Conservation (phyloP, 2,329 filamentous ascomycete species). For the Fusarium incarnatum region DNA sequence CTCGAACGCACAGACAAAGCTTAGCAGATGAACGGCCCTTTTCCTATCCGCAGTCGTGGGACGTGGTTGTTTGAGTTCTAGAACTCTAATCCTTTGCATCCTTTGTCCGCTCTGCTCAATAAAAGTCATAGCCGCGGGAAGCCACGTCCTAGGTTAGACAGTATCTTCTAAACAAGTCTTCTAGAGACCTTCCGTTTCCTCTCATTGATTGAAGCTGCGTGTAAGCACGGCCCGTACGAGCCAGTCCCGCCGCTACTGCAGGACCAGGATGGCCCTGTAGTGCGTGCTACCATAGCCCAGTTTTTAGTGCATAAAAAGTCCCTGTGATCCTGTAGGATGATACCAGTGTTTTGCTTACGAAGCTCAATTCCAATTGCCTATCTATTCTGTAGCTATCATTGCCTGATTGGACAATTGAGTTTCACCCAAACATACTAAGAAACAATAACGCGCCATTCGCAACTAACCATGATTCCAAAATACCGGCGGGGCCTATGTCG, state of each 20-base stretch:
- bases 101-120: background rate
- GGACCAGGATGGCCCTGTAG: background rate
- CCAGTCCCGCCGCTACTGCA: background rate
- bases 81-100: background rate
- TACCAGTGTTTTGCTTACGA: background rate
- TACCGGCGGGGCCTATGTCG: background rate
- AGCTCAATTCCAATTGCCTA: background rate
- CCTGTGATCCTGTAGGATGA: background rate
- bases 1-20: background rate
- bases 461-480: background rate
- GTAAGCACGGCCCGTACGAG: background rate
- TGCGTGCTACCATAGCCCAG: background rate
- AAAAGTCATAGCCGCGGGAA: background rate
- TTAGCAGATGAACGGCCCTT: background rate
- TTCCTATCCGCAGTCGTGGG: background rate
- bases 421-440: background rate
- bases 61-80: background rate
- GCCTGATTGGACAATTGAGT: background rate
- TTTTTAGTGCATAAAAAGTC: background rate
- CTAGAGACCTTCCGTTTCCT: background rate
- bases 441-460: background rate
- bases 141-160: background rate
- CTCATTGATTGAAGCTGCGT: background rate
- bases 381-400: background rate
- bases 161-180: background rate